Conservation (phyloP, 2,329 filamentous ascomycete species). For the Trichoderma guizhouense region DNA sequence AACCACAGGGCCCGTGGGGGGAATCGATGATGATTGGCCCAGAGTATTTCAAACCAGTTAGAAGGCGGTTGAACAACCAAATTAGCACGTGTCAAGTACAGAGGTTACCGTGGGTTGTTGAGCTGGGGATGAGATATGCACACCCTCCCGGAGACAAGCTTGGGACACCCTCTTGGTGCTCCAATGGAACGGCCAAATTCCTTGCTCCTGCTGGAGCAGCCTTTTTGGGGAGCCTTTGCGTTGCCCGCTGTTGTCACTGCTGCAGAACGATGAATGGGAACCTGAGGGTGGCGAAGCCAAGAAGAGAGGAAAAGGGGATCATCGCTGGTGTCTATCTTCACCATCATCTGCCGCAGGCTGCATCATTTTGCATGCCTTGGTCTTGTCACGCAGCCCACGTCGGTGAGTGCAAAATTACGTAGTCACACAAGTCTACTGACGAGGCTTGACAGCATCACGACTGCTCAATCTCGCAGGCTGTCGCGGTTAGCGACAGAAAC, state of each 20-base stretch:
- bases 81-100: slow-evolving; percentile 10
- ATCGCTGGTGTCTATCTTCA: not conserved
- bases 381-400: slow-evolving; percentile 4
- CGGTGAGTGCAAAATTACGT: slow-evolving; percentile 13
- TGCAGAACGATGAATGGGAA: not conserved
- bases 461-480: not conserved
- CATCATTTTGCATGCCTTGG: not conserved
- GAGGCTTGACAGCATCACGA: not conserved
- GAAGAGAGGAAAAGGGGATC: not conserved
- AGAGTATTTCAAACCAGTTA: not conserved
- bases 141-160: not conserved
- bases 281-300: slow-evolving; percentile 4
- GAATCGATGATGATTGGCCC: not conserved
- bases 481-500: slow-evolving; percentile 1
- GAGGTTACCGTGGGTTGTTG: not conserved
- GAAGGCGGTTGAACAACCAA: not conserved
- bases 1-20: not conserved
- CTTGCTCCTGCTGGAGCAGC: not conserved
- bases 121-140: slow-evolving; percentile 5
- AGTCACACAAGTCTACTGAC: not conserved
- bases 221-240: not conserved
- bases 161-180: slow-evolving; percentile 5
- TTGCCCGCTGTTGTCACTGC: not conserved
- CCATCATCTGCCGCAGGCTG: slow-evolving; percentile 5
- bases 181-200: not conserved